Evolutionary conservation across 2,329 filamentous ascomycete species (phyloP), one percentile per base, ranked within the genome.

Genomic region (Ophiosphaerella narmari): DNA sequence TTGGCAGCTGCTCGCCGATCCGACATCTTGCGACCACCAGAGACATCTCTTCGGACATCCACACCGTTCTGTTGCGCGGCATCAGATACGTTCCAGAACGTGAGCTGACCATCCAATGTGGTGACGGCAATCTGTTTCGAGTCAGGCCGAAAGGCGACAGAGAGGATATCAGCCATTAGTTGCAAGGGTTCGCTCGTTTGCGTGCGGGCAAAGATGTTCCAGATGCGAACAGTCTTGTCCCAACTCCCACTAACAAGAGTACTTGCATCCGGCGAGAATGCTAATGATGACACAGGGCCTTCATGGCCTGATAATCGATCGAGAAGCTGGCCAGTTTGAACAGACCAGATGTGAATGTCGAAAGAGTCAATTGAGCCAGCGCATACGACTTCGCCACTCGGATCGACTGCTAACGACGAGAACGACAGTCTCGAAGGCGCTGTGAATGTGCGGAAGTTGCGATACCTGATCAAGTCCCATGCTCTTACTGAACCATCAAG

Each of bases 291-390:
- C 1, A 99, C 88, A 0, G 94, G 94, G 0, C 93, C 94, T 75
- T 99, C 93, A 62, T 99, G 94, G 1, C 94, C 95, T 6, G 92
- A 84, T 21, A 99, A 80, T 59, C 88, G 88, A 70, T 99, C 94
- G 5, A 99, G 84, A 14, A 99, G 80, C 72, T 99, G 94, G 2
- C 94, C 94, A 0, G 93, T 99, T 70, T 99, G 94, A 4, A 99
- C 95, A 5, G 91, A 97, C 94, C 94, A 99, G 55, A 99, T 89
- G 74, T 99, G 92, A 43, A 99, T 90, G 67, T 97, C 93, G 60
- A 97, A 97, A 4, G 92, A 96, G 72, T 99, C 94, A 13, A 96
- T 81, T 1, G 93, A 97, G 2, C 93, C 94, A 8, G 94, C 94
- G 52, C 93, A 96, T 3, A 99, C 89, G 7, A 99, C 90, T 73